A percentile compares a stretch with the other conserved stretches of the same genome.
Conservation (phyloP, 192 early-diverging fungal species). For the Backusella psychrophila region DNA sequence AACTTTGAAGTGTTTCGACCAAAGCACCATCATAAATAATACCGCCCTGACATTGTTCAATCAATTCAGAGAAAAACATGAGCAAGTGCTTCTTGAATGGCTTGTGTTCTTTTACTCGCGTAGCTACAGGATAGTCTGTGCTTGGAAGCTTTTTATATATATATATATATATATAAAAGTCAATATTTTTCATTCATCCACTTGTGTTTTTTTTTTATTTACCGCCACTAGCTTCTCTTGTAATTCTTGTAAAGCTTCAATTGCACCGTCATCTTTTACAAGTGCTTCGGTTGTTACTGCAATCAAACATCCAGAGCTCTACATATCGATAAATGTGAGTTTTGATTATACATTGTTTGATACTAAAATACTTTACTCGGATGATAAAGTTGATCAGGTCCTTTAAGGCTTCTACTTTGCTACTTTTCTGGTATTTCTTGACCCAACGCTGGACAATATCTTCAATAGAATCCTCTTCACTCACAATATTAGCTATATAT, state of each 20-base stretch:
- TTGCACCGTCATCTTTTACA: conserved; percentile 55
- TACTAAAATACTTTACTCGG: conserved; percentile 42
- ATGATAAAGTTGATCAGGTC: conserved; percentile 78
- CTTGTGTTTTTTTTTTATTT: conserved; percentile 4
- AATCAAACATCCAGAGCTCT: conserved; percentile 58
- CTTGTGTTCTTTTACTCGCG: conserved; percentile 61
- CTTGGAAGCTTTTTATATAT: conserved; percentile 37
- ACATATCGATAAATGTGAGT: conserved; percentile 10
- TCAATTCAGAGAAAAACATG: conserved; percentile 61
- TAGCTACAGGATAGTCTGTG: conserved; percentile 78
- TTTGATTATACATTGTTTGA: background rate
- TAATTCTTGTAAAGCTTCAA: conserved; percentile 55
- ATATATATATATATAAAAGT: background rate
- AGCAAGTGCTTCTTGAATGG: conserved; percentile 65
- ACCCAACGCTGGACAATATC: conserved; percentile 73
- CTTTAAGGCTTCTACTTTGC: conserved; percentile 53
- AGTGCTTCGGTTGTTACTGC: conserved; percentile 40
- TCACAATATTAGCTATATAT: conserved; percentile 42
- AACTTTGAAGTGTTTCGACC: conserved; percentile 57
- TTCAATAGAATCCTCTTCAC: conserved; percentile 54
- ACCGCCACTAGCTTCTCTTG: conserved; percentile 61
- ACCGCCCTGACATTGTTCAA: conserved; percentile 58
- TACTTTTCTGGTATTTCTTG: conserved; percentile 52
- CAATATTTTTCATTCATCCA: background rate
- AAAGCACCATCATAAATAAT: conserved; percentile 62